Percentiles rank a stretch among this genome's conserved stretches.
Evolutionary conservation across 2,329 filamentous ascomycete genomes (phyloP).

Genomic region (Endocalyx cinctus): DNA sequence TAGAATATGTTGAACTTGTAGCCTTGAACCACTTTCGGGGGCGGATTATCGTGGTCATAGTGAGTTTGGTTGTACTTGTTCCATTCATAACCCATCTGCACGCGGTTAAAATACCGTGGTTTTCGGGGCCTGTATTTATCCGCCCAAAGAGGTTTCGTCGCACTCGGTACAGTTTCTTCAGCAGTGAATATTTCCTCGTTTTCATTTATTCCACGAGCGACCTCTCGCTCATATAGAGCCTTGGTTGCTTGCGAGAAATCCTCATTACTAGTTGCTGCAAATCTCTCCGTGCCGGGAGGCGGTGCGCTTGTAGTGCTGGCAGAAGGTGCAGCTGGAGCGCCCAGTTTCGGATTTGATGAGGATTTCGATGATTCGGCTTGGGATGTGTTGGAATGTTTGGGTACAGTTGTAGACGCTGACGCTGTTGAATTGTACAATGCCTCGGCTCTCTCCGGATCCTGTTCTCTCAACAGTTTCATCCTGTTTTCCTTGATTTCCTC

Average conservation of each 20-base stretch:
- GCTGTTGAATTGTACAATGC: conserved; percentile 15
- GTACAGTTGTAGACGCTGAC: background rate
- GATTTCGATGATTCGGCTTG: conserved; percentile 15
- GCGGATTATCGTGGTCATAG: conserved; percentile 97
- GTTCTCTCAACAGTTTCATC: conserved; percentile 59
- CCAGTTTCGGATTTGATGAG: conserved; percentile 21
- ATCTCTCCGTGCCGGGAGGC: conserved; percentile 59
- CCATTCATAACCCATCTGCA: conserved; percentile 99
- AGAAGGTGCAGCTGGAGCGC: conserved; percentile 15
- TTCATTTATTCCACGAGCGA: conserved; percentile 83
- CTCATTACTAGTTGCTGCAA: conserved; percentile 64
- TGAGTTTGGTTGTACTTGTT: conserved; percentile 99
- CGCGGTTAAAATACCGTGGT: conserved; percentile 93
- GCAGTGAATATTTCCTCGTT: conserved; percentile 94
- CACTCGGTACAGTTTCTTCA: conserved; percentile 71
- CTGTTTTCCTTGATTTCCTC: conserved; percentile 69
- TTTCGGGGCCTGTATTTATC: conserved; percentile 85
- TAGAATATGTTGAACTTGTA: conserved; percentile 99
- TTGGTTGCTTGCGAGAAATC: conserved; percentile 85
- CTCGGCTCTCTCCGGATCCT: conserved; percentile 64
- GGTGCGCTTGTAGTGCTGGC: conserved; percentile 33
- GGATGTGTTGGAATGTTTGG: no score
- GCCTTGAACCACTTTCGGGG: conserved; percentile 95
- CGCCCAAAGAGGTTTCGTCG: conserved; percentile 69
- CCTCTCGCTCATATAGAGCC: conserved; percentile 86